Evolutionary conservation across 2,329 filamentous ascomycete species (phyloP), one percentile per base, ranked within the genome.

Genomic region (Aspergillus thermomutatus): DNA sequence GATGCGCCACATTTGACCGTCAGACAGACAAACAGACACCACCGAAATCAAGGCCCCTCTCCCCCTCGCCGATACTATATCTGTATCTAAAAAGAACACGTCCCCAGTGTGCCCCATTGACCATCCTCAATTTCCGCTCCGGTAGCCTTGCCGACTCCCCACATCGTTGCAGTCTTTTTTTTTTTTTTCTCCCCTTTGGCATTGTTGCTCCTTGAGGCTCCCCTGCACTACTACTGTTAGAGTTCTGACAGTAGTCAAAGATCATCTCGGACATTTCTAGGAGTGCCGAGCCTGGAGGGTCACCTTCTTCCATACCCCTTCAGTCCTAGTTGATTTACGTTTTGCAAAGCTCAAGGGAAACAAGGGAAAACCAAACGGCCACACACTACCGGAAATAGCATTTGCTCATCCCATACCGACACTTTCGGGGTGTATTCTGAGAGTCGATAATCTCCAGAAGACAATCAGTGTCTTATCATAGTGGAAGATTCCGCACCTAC

Each of bases 131-230:
- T 57, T 49, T 59, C 59, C 49, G 56, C 50, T 26, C 51, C 54
- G 37, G 50, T 54, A 56, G 53, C 43, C 54, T 59, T 59, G 57
- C 54, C 57, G 56, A 59, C 59, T 46, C 43, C 43, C 43, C 43
- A 46, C 43, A 46, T 46, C 21, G 11, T 46, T 17, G 21, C 43
- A 26, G 43, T 7, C 21, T 46, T 46, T 46, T 25, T 25, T 46
- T 46, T 46, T 25, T 25, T 17, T 14, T 5, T 11, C 21, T 23
- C 5, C 23, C 43, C 43, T 23, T 21, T 17, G 31, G 14, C 31
- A 37, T 17, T 37, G 31, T 8, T 26, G 43, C 21, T 25, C 11
- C 23, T 14, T 46, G 10, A 46, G 43, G 21, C 43, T 23, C 43
- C 4, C 43, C 10, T 23, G 43, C 21, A 21, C 23, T 23, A 46